Evolutionary conservation across 2,329 filamentous ascomycete species (phyloP).

Genomic region (Talaromyces sp.): DNA sequence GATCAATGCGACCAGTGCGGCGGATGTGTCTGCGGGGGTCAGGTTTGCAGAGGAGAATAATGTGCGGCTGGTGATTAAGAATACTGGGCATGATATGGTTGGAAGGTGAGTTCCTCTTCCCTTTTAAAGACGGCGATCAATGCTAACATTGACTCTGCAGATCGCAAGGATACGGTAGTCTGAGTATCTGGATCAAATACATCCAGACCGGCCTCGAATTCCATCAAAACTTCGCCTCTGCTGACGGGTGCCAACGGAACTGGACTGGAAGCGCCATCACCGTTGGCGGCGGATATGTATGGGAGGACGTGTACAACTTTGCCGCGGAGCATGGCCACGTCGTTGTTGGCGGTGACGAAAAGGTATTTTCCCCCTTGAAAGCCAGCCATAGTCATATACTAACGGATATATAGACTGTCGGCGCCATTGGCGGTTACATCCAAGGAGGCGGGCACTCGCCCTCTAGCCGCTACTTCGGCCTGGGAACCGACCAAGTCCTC

Average conservation of each 20-base stretch:
- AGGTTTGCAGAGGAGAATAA: constrained; percentile 11
- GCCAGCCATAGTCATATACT: neutral
- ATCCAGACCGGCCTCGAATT: neutral
- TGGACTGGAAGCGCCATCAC: constrained; percentile 2
- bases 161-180: constrained; percentile 5
- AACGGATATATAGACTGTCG: constrained; percentile 46
- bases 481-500: constrained; percentile 57
- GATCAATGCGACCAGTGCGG: neutral
- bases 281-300: neutral
- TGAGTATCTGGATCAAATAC: constrained; percentile 5
- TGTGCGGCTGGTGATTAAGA: constrained; percentile 10
- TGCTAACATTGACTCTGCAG: neutral
- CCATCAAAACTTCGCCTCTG: neutral
- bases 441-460: constrained; percentile 58
- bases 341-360: constrained; percentile 49
- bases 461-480: constrained; percentile 49
- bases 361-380: neutral
- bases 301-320: constrained; percentile 1
- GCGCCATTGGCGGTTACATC: constrained; percentile 56
- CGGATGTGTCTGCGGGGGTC: constrained; percentile 2
- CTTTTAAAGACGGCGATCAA: neutral
- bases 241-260: neutral
- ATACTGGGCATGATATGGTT: constrained; percentile 11
- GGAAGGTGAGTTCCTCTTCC: neutral
- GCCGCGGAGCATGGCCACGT: constrained; percentile 45